phyloP scores from a whole-genome alignment of 2,329 filamentous ascomycete genomes.

The Fusarium liriodendri region DNA sequence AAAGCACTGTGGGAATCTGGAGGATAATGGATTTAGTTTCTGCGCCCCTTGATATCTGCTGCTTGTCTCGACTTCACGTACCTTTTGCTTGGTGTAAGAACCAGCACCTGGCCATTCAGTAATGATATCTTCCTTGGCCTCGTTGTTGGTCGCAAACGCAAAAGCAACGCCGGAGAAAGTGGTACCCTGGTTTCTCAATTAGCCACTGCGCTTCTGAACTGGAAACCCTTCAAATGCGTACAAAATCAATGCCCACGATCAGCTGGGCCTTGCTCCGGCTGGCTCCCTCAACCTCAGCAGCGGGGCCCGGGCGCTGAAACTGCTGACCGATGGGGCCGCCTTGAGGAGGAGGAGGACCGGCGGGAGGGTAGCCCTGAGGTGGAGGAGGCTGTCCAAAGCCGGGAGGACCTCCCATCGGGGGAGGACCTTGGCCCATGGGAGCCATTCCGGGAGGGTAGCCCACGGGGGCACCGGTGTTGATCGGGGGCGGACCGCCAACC shows the following conservation, averaged over 20 bases:
- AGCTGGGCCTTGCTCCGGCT: slow-evolving; percentile 94
- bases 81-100: slow-evolving; percentile 99
- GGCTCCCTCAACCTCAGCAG: slow-evolving; percentile 85
- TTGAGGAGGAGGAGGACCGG: slow-evolving; percentile 52
- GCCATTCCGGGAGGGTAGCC: slow-evolving; percentile 70
- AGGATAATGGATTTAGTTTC: slow-evolving; percentile 21
- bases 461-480: slow-evolving; percentile 72
- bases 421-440: slow-evolving; percentile 57
- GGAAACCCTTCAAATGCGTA: slow-evolving; percentile 57
- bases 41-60: not conserved
- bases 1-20: slow-evolving; percentile 97
- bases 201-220: slow-evolving; percentile 10
- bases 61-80: slow-evolving; percentile 51
- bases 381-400: slow-evolving; percentile 53
- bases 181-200: slow-evolving; percentile 74
- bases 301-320: slow-evolving; percentile 58
- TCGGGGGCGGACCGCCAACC: slow-evolving; percentile 73
- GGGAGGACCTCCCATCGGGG: slow-evolving; percentile 49
- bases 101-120: slow-evolving; percentile 98
- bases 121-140: slow-evolving; percentile 98
- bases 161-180: slow-evolving; percentile 98
- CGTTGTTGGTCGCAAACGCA: slow-evolving; percentile 96
- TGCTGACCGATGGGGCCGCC: slow-evolving; percentile 55
- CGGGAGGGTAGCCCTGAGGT: slow-evolving; percentile 57
- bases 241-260: slow-evolving; percentile 99